Percentiles rank a stretch among this genome's conserved stretches.
phyloP scores from a whole-genome alignment of 1,284 basidiomycete species.

The Phellopilus nigrolimitatus region DNA sequence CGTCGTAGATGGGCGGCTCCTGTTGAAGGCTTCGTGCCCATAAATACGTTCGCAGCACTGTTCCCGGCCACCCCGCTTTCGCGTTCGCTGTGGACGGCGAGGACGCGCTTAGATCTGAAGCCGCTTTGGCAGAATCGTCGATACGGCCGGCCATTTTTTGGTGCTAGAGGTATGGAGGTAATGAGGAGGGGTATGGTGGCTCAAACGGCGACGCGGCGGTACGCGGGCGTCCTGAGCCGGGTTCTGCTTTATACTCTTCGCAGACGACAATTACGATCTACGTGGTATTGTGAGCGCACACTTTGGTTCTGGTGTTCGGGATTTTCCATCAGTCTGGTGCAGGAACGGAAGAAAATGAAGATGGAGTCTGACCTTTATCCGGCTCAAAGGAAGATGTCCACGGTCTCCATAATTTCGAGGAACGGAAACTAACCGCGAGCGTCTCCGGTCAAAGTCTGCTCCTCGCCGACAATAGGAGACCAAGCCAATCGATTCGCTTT shows the following conservation, averaged over 20 bases:
- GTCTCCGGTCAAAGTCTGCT: background rate
- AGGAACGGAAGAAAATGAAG: background rate
- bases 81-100: background rate
- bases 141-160: background rate
- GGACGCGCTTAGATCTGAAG: background rate
- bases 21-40: slow-evolving; percentile 9
- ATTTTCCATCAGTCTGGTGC: background rate
- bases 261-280: background rate
- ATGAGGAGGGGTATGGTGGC: background rate
- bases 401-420: background rate
- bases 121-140: background rate
- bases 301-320: background rate
- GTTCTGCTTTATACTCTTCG: background rate
- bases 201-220: background rate
- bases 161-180: no score
- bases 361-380: background rate
- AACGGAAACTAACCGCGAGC: slow-evolving; percentile 10
- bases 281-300: background rate
- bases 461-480: slow-evolving; percentile 1
- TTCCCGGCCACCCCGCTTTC: slow-evolving; percentile 4
- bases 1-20: slow-evolving; percentile 5
- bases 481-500: background rate
- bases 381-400: background rate
- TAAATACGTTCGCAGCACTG: slow-evolving; percentile 17
- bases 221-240: background rate